These are phyloP conservation scores for Epichloe gansuensis DNA, from an alignment of 2,329 filamentous ascomycete genomes.

Conservation along the genomic window DNA sequence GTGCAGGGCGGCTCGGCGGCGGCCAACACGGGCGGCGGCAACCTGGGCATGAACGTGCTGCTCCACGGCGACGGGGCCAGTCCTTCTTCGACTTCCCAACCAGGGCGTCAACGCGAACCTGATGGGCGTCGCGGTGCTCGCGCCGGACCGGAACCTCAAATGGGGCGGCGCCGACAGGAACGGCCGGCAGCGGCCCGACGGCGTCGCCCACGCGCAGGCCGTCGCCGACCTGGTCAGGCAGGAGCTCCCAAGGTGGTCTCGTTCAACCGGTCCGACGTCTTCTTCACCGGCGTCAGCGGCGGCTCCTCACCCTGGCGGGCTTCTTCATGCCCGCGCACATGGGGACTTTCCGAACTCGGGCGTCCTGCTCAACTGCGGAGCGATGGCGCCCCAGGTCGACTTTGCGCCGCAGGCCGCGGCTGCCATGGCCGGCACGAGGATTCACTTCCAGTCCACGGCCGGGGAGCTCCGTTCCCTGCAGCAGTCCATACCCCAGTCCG, in stretches of 20 bases:
- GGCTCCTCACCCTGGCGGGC: slow-evolving; percentile 40
- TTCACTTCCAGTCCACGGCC: slow-evolving; percentile 45
- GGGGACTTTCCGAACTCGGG: slow-evolving; percentile 36
- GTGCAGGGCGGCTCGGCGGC: slow-evolving; percentile 31
- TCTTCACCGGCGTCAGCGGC: slow-evolving; percentile 46
- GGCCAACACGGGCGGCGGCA: slow-evolving; percentile 17
- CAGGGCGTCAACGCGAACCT: slow-evolving; percentile 37
- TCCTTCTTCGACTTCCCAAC: slow-evolving; percentile 48
- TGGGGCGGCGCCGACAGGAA: slow-evolving; percentile 39
- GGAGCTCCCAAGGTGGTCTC: slow-evolving; percentile 40
- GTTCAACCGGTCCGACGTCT: slow-evolving; percentile 39
- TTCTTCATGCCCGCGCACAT: slow-evolving; percentile 47
- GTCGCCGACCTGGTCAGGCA: slow-evolving; percentile 39
- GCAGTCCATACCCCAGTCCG: slow-evolving; percentile 34
- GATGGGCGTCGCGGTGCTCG: slow-evolving; percentile 40
- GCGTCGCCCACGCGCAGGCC: slow-evolving; percentile 42
- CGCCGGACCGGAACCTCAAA: slow-evolving; percentile 42
- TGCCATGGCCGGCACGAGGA: slow-evolving; percentile 32
- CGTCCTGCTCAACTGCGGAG: slow-evolving; percentile 45
- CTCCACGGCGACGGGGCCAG: slow-evolving; percentile 47
- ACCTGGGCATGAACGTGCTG: slow-evolving; percentile 42
- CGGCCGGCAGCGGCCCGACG: slow-evolving; percentile 40
- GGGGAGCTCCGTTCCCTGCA: slow-evolving; percentile 38
- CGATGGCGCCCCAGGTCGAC: slow-evolving; percentile 35
- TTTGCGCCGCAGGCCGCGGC: slow-evolving; percentile 29